Evolutionary conservation across 176 grass and related monocot genomes (phyloP).

Genomic region (Avena eriantha): DNA sequence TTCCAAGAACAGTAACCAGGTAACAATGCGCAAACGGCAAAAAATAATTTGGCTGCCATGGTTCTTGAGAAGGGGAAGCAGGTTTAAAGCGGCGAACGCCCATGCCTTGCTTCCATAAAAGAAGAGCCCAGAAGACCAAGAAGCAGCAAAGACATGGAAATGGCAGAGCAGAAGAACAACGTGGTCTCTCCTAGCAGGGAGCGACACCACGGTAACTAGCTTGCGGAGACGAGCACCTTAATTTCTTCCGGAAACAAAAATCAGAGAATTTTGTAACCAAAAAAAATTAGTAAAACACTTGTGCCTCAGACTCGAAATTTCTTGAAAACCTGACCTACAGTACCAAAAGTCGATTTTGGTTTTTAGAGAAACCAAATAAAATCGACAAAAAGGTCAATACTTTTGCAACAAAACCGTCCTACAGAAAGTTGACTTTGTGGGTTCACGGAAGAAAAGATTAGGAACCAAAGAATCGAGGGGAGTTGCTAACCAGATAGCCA

Average conservation of each 20-base stretch:
- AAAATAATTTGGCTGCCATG: not conserved
- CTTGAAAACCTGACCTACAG: not conserved
- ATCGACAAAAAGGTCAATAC: not conserved
- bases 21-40: slow-evolving; percentile 37
- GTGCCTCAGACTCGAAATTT: not conserved
- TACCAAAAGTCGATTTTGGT: not conserved
- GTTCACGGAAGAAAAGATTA: not conserved
- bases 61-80: slow-evolving; percentile 20
- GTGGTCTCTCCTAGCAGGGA: slow-evolving; percentile 2
- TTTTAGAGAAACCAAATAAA: not conserved
- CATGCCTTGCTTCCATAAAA: slow-evolving; percentile 51
- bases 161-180: slow-evolving; percentile 25
- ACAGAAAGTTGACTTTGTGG: not conserved
- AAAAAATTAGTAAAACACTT: not conserved
- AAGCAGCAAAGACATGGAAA: slow-evolving; percentile 35
- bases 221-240: not conserved
- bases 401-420: not conserved
- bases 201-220: not conserved
- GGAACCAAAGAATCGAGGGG: not conserved
- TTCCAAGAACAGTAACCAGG: slow-evolving; percentile 49
- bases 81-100: slow-evolving; percentile 42
- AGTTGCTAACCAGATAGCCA: slow-evolving; percentile 79
- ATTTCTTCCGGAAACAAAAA: slow-evolving; percentile 27
- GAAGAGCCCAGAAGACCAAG: slow-evolving; percentile 12
- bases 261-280: not conserved